Conservation (phyloP, 495 filamentous ascomycete genomes). For the Aspergillus nanangensis region DNA sequence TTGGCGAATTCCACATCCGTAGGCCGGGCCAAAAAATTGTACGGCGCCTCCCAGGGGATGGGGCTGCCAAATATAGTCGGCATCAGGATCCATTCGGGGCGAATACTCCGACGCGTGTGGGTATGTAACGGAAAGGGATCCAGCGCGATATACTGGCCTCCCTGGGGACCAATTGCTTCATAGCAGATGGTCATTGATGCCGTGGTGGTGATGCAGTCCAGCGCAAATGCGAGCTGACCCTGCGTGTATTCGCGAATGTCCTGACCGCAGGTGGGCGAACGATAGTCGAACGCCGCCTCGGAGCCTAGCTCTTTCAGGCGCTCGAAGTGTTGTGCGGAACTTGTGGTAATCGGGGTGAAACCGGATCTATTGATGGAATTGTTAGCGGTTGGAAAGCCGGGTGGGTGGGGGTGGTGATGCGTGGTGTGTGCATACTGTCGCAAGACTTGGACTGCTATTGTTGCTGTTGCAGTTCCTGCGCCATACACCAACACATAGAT, state of each 20-base stretch:
- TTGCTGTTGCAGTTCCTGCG: neutral
- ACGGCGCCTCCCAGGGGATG: neutral
- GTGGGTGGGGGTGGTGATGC: neutral
- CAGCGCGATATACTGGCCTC: conserved; percentile 28
- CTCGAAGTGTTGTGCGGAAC: conserved; percentile 44
- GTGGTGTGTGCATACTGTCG: neutral
- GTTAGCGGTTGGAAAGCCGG: neutral
- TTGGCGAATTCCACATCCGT: neutral
- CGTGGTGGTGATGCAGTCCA: conserved; percentile 28
- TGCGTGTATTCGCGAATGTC: conserved; percentile 30
- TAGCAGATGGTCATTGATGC: conserved; percentile 27
- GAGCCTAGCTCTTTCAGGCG: conserved; percentile 42
- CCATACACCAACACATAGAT: neutral
- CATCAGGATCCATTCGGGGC: neutral
- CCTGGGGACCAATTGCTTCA: conserved; percentile 23
- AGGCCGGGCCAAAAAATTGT: neutral
- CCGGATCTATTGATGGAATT: conserved; percentile 19
- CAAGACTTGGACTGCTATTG: neutral
- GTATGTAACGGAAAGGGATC: conserved; percentile 9
- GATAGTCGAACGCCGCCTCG: conserved; percentile 46
- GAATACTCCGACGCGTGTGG: neutral
- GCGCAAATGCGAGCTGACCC: conserved; percentile 17
- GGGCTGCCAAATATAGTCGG: neutral
- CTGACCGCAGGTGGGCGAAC: conserved; percentile 22
- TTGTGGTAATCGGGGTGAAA: conserved; percentile 36